Percentiles rank a stretch among this genome's conserved stretches.
Evolutionary conservation across 208 protist species (phyloP).

Genomic region (Herpetomonas tarakana): DNA sequence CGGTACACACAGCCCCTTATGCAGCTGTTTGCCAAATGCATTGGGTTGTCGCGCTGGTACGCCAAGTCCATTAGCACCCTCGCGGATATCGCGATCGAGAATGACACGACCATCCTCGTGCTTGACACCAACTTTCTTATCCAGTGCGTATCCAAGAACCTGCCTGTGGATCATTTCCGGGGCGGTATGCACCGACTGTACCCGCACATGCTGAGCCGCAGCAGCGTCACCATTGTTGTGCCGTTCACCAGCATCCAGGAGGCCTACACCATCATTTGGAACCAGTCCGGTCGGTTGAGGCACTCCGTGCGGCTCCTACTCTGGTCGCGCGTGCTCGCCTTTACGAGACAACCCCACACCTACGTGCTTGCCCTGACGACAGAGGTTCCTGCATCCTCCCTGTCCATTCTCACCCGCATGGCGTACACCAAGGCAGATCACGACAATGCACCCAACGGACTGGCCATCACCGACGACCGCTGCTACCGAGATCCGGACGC

Average conservation of each 20-base stretch:
- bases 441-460: constrained; percentile 2
- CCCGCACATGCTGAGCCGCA: constrained; percentile 28
- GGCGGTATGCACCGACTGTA: constrained; percentile 47
- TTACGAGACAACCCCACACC: constrained; percentile 47
- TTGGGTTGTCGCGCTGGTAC: constrained; percentile 47
- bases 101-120: constrained; percentile 41
- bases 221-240: constrained; percentile 26
- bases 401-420: constrained; percentile 55
- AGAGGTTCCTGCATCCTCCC: constrained; percentile 55
- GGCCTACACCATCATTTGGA: constrained; percentile 64
- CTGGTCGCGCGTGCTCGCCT: constrained; percentile 59
- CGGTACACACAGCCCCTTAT: constrained; percentile 43
- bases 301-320: constrained; percentile 42
- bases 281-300: constrained; percentile 22
- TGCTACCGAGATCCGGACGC: constrained; percentile 65
- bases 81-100: constrained; percentile 29
- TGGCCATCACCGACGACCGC: constrained; percentile 2
- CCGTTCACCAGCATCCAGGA: constrained; percentile 80
- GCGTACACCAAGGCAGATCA: constrained; percentile 49
- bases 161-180: constrained; percentile 71
- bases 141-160: constrained; percentile 69
- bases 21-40: constrained; percentile 37
- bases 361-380: constrained; percentile 49
- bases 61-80: constrained; percentile 32
- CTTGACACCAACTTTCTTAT: constrained; percentile 87